Conservation (phyloP, 352 stramenopile genomes). For the Phytophthora litchii region DNA sequence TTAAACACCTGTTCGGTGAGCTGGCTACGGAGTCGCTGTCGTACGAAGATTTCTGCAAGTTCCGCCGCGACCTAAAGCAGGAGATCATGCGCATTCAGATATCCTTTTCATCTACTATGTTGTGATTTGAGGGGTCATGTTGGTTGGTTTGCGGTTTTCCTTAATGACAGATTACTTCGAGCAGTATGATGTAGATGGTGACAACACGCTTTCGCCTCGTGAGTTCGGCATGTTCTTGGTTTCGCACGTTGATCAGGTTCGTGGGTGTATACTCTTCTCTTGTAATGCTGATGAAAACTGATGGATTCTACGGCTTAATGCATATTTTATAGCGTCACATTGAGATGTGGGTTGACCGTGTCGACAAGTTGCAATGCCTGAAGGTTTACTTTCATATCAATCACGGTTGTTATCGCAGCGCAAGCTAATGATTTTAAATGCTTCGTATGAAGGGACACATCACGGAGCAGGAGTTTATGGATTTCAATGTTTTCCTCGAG, state of each 20-base stretch:
- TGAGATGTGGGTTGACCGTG: conserved; percentile 80
- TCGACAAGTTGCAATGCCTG: conserved; percentile 66
- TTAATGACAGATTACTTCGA: conserved; percentile 85
- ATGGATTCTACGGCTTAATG: background rate
- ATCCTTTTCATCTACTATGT: conserved; percentile 57
- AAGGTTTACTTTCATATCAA: conserved; percentile 37
- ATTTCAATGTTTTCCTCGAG: conserved; percentile 84
- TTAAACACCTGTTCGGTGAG: conserved; percentile 88
- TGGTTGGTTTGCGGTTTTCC: conserved; percentile 21
- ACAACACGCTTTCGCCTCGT: conserved; percentile 76
- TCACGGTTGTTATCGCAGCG: background rate
- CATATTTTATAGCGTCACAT: conserved; percentile 43
- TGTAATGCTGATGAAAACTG: background rate
- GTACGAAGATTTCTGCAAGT: conserved; percentile 81
- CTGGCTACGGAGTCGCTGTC: conserved; percentile 80
- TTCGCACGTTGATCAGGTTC: conserved; percentile 83
- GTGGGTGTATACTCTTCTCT: background rate
- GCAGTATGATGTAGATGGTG: conserved; percentile 87
- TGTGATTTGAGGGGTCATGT: background rate
- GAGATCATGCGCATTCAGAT: conserved; percentile 91
- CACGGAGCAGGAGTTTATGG: conserved; percentile 83
- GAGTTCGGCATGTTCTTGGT: conserved; percentile 91
- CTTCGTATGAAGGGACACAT: conserved; percentile 53
- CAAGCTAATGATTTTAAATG: background rate
- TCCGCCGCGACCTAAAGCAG: conserved; percentile 73